Evolutionary conservation across 2,329 filamentous ascomycete genomes (phyloP), one percentile per base, ranked within the genome.

Genomic region (Aspergillus sp.): DNA sequence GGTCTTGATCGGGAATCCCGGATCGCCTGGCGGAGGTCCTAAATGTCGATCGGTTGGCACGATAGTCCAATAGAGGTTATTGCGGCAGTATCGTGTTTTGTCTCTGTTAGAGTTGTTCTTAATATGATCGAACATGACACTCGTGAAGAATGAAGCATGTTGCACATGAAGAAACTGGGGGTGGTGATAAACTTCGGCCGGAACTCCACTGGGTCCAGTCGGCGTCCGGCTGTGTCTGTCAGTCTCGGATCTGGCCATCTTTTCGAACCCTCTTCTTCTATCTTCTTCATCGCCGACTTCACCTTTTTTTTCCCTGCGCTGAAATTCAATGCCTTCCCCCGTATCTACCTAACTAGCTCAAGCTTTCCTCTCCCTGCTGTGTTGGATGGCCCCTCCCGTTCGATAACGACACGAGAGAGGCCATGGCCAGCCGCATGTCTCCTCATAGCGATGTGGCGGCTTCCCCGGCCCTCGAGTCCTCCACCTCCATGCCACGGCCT

Each of bases 341-440:
- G 46, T 22, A 16, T 47, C 33, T 19, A 16, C n/a, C 17, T 14
- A 19, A n/a, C 33, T 17, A 30, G 13, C 10, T 35, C 16, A 33
- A 47, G 41, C 43, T 22, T 54, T 42, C 51, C 17, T 52, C 42
- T 47, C 26, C 14, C 35, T 44, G 36, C 45, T 41, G 50, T 49
- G 41, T 57, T 68, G 61, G 52, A 70, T 70, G 67, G 68, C 59
- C 57, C 49, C 55, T 50, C 41, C 51, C 47, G 47, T 54, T 56
- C 44, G 45, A 49, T 64, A 59, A 60, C 53, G 30, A 56, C 53
- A 56, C 58, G 56, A 57, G 60, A 55, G 57, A 66, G 67, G 67
- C 63, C 60, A 71, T 71, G 67, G 61, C 66, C 62, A 63, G 56
- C 57, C 65, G 58, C 64, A 55, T 62, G 54, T 58, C 65, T 56